Evolutionary conservation across 306 rosid genomes (phyloP).

Genomic region (Ormosia semicastrata): DNA sequence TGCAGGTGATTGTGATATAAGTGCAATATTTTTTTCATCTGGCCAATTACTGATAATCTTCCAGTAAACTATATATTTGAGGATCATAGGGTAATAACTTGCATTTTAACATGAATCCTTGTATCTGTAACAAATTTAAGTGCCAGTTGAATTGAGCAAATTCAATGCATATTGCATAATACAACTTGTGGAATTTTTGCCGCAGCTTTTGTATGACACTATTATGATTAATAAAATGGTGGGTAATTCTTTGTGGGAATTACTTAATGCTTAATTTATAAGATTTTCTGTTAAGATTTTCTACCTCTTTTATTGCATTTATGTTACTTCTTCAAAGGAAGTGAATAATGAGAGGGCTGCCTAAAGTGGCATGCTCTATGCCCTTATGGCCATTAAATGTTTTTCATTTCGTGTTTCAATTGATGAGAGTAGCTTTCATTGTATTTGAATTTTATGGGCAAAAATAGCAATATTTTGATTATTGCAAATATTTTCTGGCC

Average conservation of each 20-base stretch:
- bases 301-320: not conserved
- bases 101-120: slow-evolving; percentile 16
- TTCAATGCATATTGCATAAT: slow-evolving; percentile 7
- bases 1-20: slow-evolving; percentile 15
- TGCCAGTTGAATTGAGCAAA: slow-evolving; percentile 27
- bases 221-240: not conserved
- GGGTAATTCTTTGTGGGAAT: not conserved
- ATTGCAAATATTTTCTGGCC: not conserved
- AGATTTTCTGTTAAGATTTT: not conserved
- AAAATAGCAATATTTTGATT: not conserved
- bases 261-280: not conserved
- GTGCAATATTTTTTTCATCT: slow-evolving; percentile 8
- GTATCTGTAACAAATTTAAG: slow-evolving; percentile 23
- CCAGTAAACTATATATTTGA: slow-evolving; percentile 1
- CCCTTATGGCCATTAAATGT: not conserved
- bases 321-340: not conserved
- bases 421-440: too few species aligned
- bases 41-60: slow-evolving; percentile 15
- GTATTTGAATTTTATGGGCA: not conserved
- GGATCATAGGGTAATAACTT: slow-evolving; percentile 16
- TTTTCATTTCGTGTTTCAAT: not conserved
- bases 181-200: not conserved
- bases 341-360: not conserved
- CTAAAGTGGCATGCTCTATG: not conserved
- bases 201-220: not conserved